phyloP scores from a whole-genome alignment of 805 yeast species.

The Myxozyma udenii region DNA sequence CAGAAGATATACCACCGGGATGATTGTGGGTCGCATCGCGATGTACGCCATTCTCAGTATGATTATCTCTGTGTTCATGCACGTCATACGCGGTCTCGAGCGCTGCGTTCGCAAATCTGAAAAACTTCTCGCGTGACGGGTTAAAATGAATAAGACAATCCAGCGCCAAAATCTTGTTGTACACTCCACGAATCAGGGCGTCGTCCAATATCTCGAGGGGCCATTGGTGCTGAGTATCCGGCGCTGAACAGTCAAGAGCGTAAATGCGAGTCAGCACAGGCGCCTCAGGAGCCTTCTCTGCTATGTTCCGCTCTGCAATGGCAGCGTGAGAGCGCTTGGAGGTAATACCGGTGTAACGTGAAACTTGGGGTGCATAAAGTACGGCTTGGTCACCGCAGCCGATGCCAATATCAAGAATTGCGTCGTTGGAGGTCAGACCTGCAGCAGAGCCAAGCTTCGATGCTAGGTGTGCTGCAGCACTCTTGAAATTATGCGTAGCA shows the following conservation, averaged over 20 bases:
- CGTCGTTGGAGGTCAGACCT: conserved; percentile 4
- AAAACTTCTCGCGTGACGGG: conserved; percentile 15
- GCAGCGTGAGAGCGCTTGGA: conserved; percentile 13
- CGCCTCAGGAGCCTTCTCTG: not conserved
- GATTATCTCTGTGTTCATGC: not conserved
- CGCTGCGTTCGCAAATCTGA: conserved; percentile 8
- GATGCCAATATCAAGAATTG: conserved; percentile 21
- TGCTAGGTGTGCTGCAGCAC: conserved; percentile 14
- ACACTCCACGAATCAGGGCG: conserved; percentile 1
- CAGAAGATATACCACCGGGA: too few species aligned
- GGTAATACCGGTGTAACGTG: conserved; percentile 18
- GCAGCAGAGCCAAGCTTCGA: conserved; percentile 13
- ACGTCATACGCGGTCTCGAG: conserved; percentile 14
- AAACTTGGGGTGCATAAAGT: conserved; percentile 14
- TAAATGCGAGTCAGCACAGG: not conserved
- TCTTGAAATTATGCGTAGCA: not conserved
- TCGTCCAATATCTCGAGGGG: conserved; percentile 8
- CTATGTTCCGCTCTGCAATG: conserved; percentile 1
- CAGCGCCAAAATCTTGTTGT: conserved; percentile 21
- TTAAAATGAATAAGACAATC: conserved; percentile 23
- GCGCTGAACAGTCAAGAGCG: conserved; percentile 18
- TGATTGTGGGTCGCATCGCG: too few species aligned
- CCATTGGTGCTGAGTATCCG: conserved; percentile 7
- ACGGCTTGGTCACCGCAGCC: conserved; percentile 29
- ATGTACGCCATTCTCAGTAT: not conserved